Evolutionary conservation across 768 basidiomycete genomes (phyloP), one percentile per base, ranked within the genome.

Genomic region (Plicaturopsis crispa): DNA sequence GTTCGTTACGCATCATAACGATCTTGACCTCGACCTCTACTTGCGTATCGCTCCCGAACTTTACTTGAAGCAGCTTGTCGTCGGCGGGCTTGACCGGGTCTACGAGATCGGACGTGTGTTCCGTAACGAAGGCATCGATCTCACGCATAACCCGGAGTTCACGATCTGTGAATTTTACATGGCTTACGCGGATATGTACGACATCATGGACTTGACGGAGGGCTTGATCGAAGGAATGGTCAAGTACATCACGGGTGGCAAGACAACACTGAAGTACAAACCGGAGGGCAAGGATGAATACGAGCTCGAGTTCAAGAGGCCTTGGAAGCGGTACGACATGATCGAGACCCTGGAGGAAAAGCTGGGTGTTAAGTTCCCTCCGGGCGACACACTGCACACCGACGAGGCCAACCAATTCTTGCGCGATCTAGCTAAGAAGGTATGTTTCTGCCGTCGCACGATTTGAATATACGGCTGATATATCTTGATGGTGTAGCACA

Each of bases 141-240:
- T 99, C 48, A 99, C 96, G 13, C 96, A 99, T 62, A 99, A 99
- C 63, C 96, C 96, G 48, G 96, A 99, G 60, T 97, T 97, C 67
- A 88, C 90, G 4, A 94, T 97, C 65, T 98, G 94, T 73, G 94
- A 99, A 67, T 98, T 99, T 65, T 99, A 98, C 57, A 98, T 99
- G 94, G 94, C 96, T 21, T 98, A 97, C 51, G 96, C 96, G 42
- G 96, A 98, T 60, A 93, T 94, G 92, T 84, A 89, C 66, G 96
- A 98, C 55, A 42, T 98, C 41, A 97, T 99, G 94, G 96, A 97
- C 30, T 72, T 98, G 41, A 99, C 96, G 12, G 96, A 99, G 62
- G 63, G 66, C 31, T 70, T 99, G 67, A 57, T 98, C 13, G 87
- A 92, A 53, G 89, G 92, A 6, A 64, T 99, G 62, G 94, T 98